Evolutionary conservation across 2,329 filamentous ascomycete species (phyloP), one percentile per base, ranked within the genome.

Genomic region (Trichoderma sp.): DNA sequence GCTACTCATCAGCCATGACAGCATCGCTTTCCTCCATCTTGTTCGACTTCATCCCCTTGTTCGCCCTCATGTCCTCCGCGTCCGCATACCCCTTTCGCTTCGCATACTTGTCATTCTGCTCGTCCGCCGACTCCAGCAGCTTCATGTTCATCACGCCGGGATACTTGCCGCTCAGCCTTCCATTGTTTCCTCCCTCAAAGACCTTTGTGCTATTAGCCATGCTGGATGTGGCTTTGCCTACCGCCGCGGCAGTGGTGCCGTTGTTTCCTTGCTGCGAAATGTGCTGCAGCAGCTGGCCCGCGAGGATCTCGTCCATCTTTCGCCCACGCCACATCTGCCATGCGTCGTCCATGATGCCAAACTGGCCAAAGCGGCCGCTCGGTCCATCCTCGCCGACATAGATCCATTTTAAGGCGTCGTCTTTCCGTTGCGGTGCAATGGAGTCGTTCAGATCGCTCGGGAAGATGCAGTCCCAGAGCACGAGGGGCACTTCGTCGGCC

Each of bases 401-500:
- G 0, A 94, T 79, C 95, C 96, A 99, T 21, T 89, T 78, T 68
- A 97, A 77, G 0, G 85, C 84, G 77, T 96, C 90, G 51, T 73
- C 82, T 76, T 72, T 76, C 46, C 72, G 72, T 16, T 74, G 60
- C 16, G 76, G 73, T 56, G 82, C 79, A 1, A 77, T 76, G 58
- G 80, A 79, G 16, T 77, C 74, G 49, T 71, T 72, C 70, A 68
- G 74, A 68, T 68, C 83, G 76, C 55, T 81, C 0, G 93, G 93
- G 79, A 97, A 99, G 39, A 96, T 85, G 80, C 95, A 98, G 80
- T 98, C 93, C 95, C 95, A 98, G 6, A 99, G 87, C 18, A 98
- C 96, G 10, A 99, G 86, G 2, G 96, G 95, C 30, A 90, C 87
- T 77, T 98, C 95, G 60, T 90, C 90, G 1, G 96, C 96, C 89